Conservation (phyloP, 768 basidiomycete species). For the Tulasnella sp. region DNA sequence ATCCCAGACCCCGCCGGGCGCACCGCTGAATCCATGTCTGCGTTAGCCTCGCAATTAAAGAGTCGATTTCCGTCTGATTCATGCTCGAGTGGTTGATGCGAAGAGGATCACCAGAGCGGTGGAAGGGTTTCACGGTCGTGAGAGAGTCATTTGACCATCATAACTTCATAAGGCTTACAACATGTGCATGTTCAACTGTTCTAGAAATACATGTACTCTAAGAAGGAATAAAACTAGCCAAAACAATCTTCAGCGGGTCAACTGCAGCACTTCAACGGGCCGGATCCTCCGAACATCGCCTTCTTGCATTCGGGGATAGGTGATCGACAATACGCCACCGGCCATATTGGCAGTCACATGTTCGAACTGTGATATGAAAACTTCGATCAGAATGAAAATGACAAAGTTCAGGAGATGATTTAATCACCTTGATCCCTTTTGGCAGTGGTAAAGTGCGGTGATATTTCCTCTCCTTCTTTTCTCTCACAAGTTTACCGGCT, state of each 20-base stretch:
- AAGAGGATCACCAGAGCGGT: not conserved
- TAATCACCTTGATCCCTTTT: conserved; percentile 22
- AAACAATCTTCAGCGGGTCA: not conserved
- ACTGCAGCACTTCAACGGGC: not conserved
- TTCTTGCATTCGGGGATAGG: conserved; percentile 25
- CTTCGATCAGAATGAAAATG: not conserved
- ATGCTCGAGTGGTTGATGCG: not conserved
- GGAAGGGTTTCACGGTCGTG: not conserved
- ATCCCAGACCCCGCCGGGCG: not conserved
- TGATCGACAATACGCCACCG: conserved; percentile 29
- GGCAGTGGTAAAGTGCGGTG: conserved; percentile 28
- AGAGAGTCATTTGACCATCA: not conserved
- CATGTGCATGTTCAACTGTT: not conserved
- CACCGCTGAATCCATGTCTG: conserved; percentile 14
- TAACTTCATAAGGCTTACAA: not conserved
- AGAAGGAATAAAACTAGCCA: not conserved
- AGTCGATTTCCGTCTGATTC: not conserved
- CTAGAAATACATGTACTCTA: not conserved
- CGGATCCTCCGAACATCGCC: not conserved
- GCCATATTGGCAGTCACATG: conserved; percentile 30
- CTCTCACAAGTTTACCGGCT: conserved; percentile 28
- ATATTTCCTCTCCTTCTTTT: conserved; percentile 30
- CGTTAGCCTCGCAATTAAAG: not conserved
- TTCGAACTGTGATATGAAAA: conserved; percentile 19
- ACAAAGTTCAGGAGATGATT: not conserved